Base-by-base conservation (phyloP, 768 basidiomycete species). In the Boletus insuetus region DNA sequence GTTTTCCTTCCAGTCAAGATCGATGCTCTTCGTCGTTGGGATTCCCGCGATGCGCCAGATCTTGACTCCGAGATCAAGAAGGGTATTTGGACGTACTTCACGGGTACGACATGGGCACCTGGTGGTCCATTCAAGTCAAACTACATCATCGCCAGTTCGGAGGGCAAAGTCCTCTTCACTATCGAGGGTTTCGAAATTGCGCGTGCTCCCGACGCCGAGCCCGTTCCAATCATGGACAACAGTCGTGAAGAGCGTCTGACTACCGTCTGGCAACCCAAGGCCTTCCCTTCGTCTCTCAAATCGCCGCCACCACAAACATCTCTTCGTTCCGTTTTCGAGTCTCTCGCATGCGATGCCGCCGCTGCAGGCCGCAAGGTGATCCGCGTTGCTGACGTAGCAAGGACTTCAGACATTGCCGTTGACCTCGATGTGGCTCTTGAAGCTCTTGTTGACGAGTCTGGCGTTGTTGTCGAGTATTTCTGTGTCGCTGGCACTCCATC, bases 121-220 rank as follows among this genome's bases (percentile, higher is more conserved):
- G 49, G 34, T 2, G 63, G 63, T 13, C 63, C 63, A n/a, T 64
- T 61, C 44, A 64, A 48, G 46, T 64, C 63, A 2, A 55, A 69
- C 49, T 70, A 70, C 40, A 50, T 70, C 50, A 61, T 72, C 32
- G 57, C 63, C 31, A 69, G 67, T 44, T 58, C 62, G 46, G 63
- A 68, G 38, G 70, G 72, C 1, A 64, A 58, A 13, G 58, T 72
- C 1, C 59, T 73, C 31, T 63, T 73, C 44, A 73, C 72, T 3
- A 69, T 73, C 34, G 68, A 69, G 35, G 68, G 67, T 5, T 71
- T 73, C 53, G 70, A 73, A 51, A 69, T 71, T 43, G 67, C 69
- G 0, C 65, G 54, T 32, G 72, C 73, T 6, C 67, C 68, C 12
- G 69, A 61, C 31, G 58, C 68, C 0, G 64, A 68, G 29, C 67